Evolutionary conservation across 352 stramenopile species (phyloP), one percentile per base, ranked within the genome.

Genomic region (Phytophthora constricta): DNA sequence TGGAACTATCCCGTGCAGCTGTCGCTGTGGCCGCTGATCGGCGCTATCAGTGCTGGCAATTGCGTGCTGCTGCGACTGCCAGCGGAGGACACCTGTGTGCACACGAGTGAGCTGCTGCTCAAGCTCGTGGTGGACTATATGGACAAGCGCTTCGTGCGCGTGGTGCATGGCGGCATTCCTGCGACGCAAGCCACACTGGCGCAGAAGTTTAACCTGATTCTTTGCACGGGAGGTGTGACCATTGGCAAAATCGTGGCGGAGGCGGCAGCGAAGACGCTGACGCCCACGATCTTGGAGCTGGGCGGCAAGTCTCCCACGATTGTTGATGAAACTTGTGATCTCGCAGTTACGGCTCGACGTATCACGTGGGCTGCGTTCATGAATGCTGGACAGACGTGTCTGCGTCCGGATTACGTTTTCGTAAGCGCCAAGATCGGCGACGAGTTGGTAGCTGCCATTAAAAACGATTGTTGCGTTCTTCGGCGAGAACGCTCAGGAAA

Each of bases 331-430:
- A 82, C 81, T 34, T 65, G 73, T n/a, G 56, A 91, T 39, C 3
- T 90, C 19, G 62, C 66, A 3, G 72, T 96, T 26, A 73, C 92
- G 1, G 87, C 83, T 5, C 27, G 84, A 46, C 81, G 96, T 5
- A 85, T 99, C 37, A 69, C 91, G 8, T 98, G 82, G 77, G 82
- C 70, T 2, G 93, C 96, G 27, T 93, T 85, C 28, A 63, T 96
- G 23, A 99, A 99, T 73, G 65, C 76, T 20, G 96, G 96, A 1
- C 97, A 99, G 79, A 98, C 87, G 41, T 99, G 97, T 74, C 80
- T 99, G 31, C 84, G 93, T 16, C 93, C 96, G 5, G 96, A 99
- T 74, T 98, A 98, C 79, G 59, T 98, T 8, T 50, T 99, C 23
- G 89, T 97, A 16, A 81, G 96, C 59, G 64, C 83, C 27, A 80